phyloP scores from a whole-genome alignment of 352 stramenopile species.

The Globisporangium perplexum region DNA sequence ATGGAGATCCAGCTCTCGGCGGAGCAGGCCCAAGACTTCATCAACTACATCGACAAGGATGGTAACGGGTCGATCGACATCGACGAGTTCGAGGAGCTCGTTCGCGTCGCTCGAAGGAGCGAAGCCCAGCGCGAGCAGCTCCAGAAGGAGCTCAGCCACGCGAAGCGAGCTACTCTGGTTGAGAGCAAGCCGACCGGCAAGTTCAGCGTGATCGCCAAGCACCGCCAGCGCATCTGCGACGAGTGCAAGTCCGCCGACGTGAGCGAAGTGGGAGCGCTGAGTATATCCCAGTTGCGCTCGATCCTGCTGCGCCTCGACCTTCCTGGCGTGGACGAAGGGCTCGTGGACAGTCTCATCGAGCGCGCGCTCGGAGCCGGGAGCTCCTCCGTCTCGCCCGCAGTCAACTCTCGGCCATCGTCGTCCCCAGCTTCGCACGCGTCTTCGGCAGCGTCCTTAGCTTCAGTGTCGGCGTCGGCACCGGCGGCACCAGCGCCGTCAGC shows the following conservation, averaged over 20 bases:
- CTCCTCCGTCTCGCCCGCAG: slow-evolving; percentile 1
- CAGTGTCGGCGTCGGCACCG: slow-evolving; percentile 2
- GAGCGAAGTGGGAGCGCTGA: slow-evolving; percentile 32
- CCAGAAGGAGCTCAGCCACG: slow-evolving; percentile 51
- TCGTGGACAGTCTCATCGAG: slow-evolving; percentile 47
- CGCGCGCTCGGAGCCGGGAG: slow-evolving; percentile 15
- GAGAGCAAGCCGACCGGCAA: slow-evolving; percentile 34
- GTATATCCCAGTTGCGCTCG: slow-evolving; percentile 33
- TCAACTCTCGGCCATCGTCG: background rate
- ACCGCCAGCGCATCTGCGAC: slow-evolving; percentile 61
- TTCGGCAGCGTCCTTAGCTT: background rate
- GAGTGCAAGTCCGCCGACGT: slow-evolving; percentile 43
- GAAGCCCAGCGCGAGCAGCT: slow-evolving; percentile 73
- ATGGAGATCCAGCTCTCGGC: slow-evolving; percentile 79
- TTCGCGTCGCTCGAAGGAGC: slow-evolving; percentile 61
- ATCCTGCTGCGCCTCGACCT: slow-evolving; percentile 39
- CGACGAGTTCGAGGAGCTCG: slow-evolving; percentile 80
- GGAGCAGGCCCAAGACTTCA: slow-evolving; percentile 61
- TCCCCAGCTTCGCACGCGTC: background rate
- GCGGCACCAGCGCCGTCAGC: background rate
- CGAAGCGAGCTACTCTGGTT: slow-evolving; percentile 14
- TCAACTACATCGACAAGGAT: slow-evolving; percentile 79
- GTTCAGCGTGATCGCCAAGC: slow-evolving; percentile 37
- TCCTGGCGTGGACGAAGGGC: slow-evolving; percentile 38
- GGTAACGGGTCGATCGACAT: slow-evolving; percentile 81